Evolutionary conservation across 345 rosid species (phyloP).

Genomic region (sweet orange (Citrus sinensis)): DNA sequence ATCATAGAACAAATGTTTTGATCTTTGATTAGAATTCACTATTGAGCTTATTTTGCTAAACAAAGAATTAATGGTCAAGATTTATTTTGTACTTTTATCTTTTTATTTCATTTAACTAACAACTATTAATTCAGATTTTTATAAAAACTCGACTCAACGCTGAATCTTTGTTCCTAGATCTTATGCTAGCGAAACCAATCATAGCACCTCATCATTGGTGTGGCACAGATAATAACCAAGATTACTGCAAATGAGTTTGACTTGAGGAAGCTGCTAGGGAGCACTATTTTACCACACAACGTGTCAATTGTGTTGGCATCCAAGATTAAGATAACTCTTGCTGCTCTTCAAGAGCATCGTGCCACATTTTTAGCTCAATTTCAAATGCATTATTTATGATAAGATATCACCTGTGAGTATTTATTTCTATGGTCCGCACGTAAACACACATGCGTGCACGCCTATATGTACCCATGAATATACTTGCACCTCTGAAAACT

Average conservation of each 20-base stretch:
- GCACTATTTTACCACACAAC: constrained; percentile 52
- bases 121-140: too few relatives aligned
- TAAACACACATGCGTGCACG: neutral
- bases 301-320: constrained; percentile 69
- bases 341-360: constrained; percentile 48
- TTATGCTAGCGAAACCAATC: neutral
- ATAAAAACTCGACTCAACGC: too few relatives aligned
- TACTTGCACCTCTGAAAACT: neutral
- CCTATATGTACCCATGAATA: neutral
- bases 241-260: constrained; percentile 77
- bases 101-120: too few relatives aligned
- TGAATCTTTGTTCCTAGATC: neutral
- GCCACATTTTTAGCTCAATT: constrained; percentile 62
- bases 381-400: constrained; percentile 43
- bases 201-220: constrained; percentile 2
- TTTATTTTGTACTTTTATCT: too few relatives aligned
- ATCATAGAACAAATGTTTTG: neutral
- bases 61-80: too few relatives aligned
- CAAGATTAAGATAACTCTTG: constrained; percentile 47
- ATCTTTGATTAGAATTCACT: too few relatives aligned
- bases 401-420: neutral
- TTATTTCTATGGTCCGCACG: neutral
- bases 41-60: too few relatives aligned
- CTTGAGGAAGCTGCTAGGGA: constrained; percentile 87
- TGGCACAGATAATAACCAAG: constrained; percentile 58